Base-by-base conservation (phyloP, 805 yeast genomes). In the Ogataea sp. region DNA sequence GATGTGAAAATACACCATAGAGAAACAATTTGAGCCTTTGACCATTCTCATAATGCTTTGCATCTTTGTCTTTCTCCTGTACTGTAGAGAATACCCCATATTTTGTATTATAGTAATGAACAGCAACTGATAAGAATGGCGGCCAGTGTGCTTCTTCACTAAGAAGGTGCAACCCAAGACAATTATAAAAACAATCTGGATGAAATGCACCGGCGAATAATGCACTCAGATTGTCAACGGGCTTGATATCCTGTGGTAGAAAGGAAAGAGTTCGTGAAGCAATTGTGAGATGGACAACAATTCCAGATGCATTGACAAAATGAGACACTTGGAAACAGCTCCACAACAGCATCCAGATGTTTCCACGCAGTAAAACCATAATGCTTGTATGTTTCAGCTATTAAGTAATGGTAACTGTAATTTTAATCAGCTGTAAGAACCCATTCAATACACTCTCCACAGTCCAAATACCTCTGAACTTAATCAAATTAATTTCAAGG, bases 91-190 rank as follows among this genome's bases (percentile, higher is more conserved):
- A 59, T 38, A 29, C 17, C 8, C 52, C 52, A 21, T 61, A 57
- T 23, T 58, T 53, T 5, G 34, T 32, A 2, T 37, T 23, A 55
- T 74, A 73, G 34, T 69, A 57, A 6, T 61, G 45, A 5, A 73
- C 70, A 0, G 79, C 75, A 2, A 56, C 54, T 4, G 61, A 54
- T 13, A 80, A 47, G 49, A 79, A 80, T 1, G 80, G 79, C 0
- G 86, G 85, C 87, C 88, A 80, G 51, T 80, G 87, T 0, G 79
- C 64, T 23, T 62, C 70, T 53, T 81, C 88, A 3, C 83, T 81
- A 2, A 69, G 68, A 10, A 68, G 66, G 3, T 72, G 62, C 20
- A 57, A 49, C 3, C 72, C 75, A 37, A 71, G 56, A 53, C 87
- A 81, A 27, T 71, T 64, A 54, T 81, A 81, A 49, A 79, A 73